Evolutionary conservation across 768 basidiomycete species (phyloP), one percentile per base, ranked within the genome.

Genomic region (Boletus coccyginus): DNA sequence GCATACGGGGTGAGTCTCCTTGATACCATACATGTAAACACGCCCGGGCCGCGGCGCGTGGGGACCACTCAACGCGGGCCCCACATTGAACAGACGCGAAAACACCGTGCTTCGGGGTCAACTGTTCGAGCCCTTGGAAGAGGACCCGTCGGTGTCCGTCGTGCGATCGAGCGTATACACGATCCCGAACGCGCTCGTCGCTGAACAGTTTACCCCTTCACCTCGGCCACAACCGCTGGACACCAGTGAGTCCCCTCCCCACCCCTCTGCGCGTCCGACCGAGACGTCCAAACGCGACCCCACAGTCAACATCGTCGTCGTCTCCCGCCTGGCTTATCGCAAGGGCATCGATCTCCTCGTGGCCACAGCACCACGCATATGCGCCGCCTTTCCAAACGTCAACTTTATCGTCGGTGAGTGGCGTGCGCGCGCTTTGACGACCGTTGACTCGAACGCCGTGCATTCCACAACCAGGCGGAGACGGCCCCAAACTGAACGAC

Each of bases 261-360:
- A 5, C 4, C 1, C 6, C 27, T 14, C 12, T 6, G 3, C 27
- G 17, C n/a, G 2, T 5, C 16, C 8, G 31, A 48, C 27, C 8
- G 29, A 35, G 33, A n/a, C n/a, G n/a, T n/a, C n/a, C n/a, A n/a
- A n/a, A n/a, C n/a, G n/a, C n/a, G n/a, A n/a, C n/a, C n/a, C n/a
- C n/a, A 5, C 65, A 96, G 95, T 98, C 54, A 97, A 89, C 3
- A 91, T 99, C 44, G 86, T 99, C 4, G 84, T 97, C 13, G 72
- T 99, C 12, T 93, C 94, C 3, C 85, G 97, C 14, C 77, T 98
- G 32, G 93, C 90, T 0, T 98, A 98, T 66, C 84, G 97, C 47
- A 99, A 98, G 75, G 97, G 97, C 1, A 87, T 99, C 50, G 97
- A 99, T 67, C 82, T 99, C 3, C 83, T 99, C 7, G 90, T 98